phyloP scores from a whole-genome alignment of 2,329 filamentous ascomycete genomes.

The Colletotrichum sp. region DNA sequence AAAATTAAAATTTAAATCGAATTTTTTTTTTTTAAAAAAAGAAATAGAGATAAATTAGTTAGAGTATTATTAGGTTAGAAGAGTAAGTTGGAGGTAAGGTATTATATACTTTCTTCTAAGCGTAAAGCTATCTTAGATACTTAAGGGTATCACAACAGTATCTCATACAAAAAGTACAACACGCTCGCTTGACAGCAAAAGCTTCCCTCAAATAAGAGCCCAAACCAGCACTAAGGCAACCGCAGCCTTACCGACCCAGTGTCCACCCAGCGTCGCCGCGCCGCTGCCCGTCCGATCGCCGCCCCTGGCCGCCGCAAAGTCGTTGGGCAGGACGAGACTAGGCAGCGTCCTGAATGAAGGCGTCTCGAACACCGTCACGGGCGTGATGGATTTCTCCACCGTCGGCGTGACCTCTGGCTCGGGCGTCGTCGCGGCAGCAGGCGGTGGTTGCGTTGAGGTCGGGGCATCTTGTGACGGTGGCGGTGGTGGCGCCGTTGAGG shows the following conservation, averaged over 20 bases:
- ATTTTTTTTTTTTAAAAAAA: too few relatives aligned
- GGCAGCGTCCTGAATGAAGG: not conserved
- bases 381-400: not conserved
- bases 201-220: not conserved
- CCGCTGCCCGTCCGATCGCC: not conserved
- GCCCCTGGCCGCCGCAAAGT: not conserved
- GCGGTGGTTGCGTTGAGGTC: not conserved
- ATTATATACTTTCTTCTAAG: too few relatives aligned
- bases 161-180: not conserved
- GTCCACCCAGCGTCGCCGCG: not conserved
- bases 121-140: too few relatives aligned
- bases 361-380: constrained; percentile 12
- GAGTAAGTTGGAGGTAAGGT: too few relatives aligned
- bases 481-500: not conserved
- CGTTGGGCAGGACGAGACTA: not conserved
- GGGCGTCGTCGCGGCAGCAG: not conserved
- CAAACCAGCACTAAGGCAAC: not conserved
- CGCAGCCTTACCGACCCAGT: not conserved
- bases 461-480: not conserved
- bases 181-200: not conserved
- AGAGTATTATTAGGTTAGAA: too few relatives aligned
- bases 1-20: too few relatives aligned
- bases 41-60: too few relatives aligned
- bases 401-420: not conserved
- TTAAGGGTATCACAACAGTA: not conserved